phyloP scores from a whole-genome alignment of 148 eudicot species.

The Suaeda aralocaspica region DNA sequence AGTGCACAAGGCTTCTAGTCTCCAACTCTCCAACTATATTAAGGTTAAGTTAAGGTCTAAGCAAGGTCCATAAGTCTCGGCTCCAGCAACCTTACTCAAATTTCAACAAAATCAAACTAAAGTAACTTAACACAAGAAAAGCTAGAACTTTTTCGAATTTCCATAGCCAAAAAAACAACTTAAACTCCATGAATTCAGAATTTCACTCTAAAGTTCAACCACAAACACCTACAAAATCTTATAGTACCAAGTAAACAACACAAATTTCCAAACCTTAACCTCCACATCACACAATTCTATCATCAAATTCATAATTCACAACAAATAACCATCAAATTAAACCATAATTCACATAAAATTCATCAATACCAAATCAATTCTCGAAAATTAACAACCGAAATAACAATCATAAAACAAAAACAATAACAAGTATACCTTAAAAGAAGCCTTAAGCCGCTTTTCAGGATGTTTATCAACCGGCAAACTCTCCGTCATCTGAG shows the following conservation, averaged over 20 bases:
- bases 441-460: conserved; percentile 83
- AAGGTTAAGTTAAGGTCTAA: too few species aligned
- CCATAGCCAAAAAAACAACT: too few species aligned
- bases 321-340: not conserved
- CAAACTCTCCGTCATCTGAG: conserved; percentile 55
- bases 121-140: not conserved
- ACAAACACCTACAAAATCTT: not conserved
- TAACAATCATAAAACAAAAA: too few species aligned
- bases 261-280: not conserved
- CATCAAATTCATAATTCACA: not conserved
- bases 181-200: not conserved
- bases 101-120: not conserved
- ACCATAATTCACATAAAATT: too few species aligned
- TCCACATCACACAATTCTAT: not conserved
- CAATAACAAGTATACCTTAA: conserved; percentile 49
- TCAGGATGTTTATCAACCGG: conserved; percentile 89
- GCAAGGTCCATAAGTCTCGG: too few species aligned
- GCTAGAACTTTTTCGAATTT: too few species aligned
- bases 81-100: too few species aligned
- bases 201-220: not conserved
- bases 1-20: too few species aligned
- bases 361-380: not conserved
- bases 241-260: not conserved
- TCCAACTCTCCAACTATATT: too few species aligned
- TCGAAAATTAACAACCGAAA: not conserved